A percentile compares a stretch with the other conserved stretches of the same genome.
Conservation (phyloP, 2,329 filamentous ascomycete genomes). For the Colletotrichum noveboracense region DNA sequence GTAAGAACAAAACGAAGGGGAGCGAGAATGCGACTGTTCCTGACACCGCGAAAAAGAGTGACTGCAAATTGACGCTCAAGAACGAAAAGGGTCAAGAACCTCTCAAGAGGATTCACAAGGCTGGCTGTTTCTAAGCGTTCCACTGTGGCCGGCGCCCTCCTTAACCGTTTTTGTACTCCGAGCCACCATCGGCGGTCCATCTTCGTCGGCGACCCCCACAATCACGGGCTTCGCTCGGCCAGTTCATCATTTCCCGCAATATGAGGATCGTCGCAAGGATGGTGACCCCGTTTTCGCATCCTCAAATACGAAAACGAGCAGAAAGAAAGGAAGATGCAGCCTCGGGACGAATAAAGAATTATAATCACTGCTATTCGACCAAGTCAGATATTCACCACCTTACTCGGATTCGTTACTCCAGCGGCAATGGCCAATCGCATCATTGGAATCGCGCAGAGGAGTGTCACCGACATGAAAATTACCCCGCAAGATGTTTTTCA, state of each 20-base stretch:
- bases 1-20: neutral
- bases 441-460: neutral
- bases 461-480: neutral
- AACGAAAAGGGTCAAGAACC: neutral
- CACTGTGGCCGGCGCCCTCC: neutral
- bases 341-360: neutral
- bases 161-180: neutral
- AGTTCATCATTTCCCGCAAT: neutral
- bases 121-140: neutral
- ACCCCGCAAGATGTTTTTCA: neutral
- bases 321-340: neutral
- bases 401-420: neutral
- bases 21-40: neutral
- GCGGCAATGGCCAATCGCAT: neutral
- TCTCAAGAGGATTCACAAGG: neutral
- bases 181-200: neutral
- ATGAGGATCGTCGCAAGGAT: neutral
- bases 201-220: neutral
- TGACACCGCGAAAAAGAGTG: neutral
- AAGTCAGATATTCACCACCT: neutral
- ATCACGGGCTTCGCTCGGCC: neutral
- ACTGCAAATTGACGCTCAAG: neutral
- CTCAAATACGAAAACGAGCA: neutral
- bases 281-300: neutral
- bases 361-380: neutral